Evolutionary conservation across 2,329 filamentous ascomycete species (phyloP).

Genomic region (Rutstroemia sydowiana): DNA sequence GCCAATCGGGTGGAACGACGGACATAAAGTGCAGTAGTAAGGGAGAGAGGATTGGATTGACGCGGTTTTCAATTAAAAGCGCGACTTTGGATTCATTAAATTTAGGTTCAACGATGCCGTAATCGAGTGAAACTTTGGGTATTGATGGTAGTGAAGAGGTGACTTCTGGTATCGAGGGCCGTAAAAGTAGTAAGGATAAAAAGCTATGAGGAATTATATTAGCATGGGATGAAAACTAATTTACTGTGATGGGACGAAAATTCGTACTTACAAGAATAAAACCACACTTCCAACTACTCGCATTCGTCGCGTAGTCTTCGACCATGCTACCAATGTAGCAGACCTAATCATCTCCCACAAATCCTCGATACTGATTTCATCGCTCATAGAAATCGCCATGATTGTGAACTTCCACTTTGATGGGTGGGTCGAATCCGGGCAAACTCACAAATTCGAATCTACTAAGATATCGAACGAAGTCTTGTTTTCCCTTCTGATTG

Average conservation of each 20-base stretch:
- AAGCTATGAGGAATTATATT: conserved; percentile 15
- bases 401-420: neutral
- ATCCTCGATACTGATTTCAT: conserved; percentile 27
- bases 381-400: conserved; percentile 18
- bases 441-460: neutral
- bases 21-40: conserved; percentile 47
- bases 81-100: conserved; percentile 33
- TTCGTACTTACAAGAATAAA: conserved; percentile 21
- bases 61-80: conserved; percentile 45
- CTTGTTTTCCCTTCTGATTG: too few species aligned
- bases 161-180: conserved; percentile 18
- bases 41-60: conserved; percentile 40
- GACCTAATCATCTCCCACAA: conserved; percentile 22
- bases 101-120: neutral
- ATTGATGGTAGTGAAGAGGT: conserved; percentile 14
- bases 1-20: conserved; percentile 48
- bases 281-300: conserved; percentile 21
- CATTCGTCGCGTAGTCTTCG: conserved; percentile 26
- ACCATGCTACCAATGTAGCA: conserved; percentile 20
- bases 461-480: too few species aligned
- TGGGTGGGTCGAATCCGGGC: conserved; percentile 1
- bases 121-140: conserved; percentile 12
- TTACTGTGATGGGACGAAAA: neutral
- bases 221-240: neutral
- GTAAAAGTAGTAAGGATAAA: conserved; percentile 18